These are phyloP conservation scores for Ustulina deusta DNA, from an alignment of 2,329 filamentous ascomycete species.

Conservation along the genomic window DNA sequence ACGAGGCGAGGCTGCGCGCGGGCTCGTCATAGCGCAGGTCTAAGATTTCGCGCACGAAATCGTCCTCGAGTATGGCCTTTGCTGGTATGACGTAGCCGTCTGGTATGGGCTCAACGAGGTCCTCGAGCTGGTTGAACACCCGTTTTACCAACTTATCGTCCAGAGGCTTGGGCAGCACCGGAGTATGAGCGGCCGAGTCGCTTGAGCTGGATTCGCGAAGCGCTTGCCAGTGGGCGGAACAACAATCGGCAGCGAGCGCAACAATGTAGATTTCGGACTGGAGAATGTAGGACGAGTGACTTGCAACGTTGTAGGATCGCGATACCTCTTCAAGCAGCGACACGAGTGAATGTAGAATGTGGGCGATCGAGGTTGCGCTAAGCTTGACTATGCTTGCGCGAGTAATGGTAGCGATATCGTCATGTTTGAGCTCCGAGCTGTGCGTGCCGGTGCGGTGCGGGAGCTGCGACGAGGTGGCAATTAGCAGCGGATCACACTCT, in stretches of 20 bases:
- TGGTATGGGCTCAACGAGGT: conserved; percentile 69
- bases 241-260: conserved; percentile 73
- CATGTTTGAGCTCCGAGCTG: conserved; percentile 67
- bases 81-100: conserved; percentile 69
- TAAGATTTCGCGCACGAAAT: conserved; percentile 55
- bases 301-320: conserved; percentile 64
- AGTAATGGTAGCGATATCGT: conserved; percentile 71
- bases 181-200: conserved; percentile 8
- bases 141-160: conserved; percentile 65
- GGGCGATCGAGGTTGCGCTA: conserved; percentile 64
- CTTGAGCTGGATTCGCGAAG: conserved; percentile 51
- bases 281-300: conserved; percentile 70
- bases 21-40: conserved; percentile 47
- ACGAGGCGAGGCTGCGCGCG: conserved; percentile 46
- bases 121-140: conserved; percentile 66
- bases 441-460: conserved; percentile 72
- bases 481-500: conserved; percentile 35
- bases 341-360: conserved; percentile 69
- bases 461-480: conserved; percentile 55
- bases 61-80: conserved; percentile 68
- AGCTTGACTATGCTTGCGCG: conserved; percentile 71
- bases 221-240: conserved; percentile 69
- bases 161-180: conserved; percentile 55
- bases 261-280: conserved; percentile 75
- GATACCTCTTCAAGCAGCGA: conserved; percentile 69